Conservation (phyloP, 1,284 basidiomycete species). For the Irpex sp. region DNA sequence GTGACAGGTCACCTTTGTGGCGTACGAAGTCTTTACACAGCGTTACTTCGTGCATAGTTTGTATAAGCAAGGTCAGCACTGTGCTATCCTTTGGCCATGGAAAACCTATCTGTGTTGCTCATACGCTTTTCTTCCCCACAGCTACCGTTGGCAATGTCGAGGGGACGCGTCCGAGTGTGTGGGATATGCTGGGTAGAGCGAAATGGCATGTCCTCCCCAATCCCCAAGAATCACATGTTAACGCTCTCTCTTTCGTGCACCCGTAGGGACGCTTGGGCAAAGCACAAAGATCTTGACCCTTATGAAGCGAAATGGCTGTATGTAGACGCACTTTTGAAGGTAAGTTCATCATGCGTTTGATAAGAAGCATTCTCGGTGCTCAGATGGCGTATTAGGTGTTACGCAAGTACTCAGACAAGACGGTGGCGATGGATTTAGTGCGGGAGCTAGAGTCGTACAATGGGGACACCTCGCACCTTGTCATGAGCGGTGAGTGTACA, state of each 20-base stretch:
- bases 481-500: constrained; percentile 59
- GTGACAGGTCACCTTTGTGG: constrained; percentile 17
- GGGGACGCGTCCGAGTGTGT: constrained; percentile 78
- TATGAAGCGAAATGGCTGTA: constrained; percentile 89
- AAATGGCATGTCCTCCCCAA: constrained; percentile 68
- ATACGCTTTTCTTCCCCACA: constrained; percentile 28
- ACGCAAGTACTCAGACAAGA: constrained; percentile 80
- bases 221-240: constrained; percentile 24
- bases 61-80: constrained; percentile 81
- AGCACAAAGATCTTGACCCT: constrained; percentile 77
- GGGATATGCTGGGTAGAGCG: constrained; percentile 90
- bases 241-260: constrained; percentile 4
- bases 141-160: constrained; percentile 88
- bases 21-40: constrained; percentile 7
- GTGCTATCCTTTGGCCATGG: not conserved
- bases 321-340: constrained; percentile 85
- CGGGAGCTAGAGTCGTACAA: constrained; percentile 82
- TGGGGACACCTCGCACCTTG: constrained; percentile 64
- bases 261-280: constrained; percentile 90
- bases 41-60: constrained; percentile 44
- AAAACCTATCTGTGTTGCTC: not conserved
- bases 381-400: constrained; percentile 51
- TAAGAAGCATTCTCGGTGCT: not conserved
- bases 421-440: constrained; percentile 71
- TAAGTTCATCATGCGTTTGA: constrained; percentile 25